A percentile compares a stretch with the other conserved stretches of the same genome.
Conservation (phyloP, 257 asterid genomes). For the Solanum chmielewskii region DNA sequence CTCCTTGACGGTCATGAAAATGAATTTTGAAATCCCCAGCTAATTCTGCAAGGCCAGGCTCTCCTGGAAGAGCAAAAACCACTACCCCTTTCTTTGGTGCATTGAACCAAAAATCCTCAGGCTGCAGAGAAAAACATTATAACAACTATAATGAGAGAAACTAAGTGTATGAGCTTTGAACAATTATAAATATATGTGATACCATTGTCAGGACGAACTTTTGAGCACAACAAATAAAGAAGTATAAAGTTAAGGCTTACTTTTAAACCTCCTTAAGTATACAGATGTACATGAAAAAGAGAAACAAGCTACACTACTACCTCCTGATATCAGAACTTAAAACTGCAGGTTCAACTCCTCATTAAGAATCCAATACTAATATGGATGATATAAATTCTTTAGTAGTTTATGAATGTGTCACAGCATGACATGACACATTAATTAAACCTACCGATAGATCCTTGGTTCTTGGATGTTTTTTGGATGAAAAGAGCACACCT, state of each 20-base stretch:
- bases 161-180: neutral
- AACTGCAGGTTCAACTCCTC: neutral
- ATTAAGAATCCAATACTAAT: neutral
- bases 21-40: slow-evolving; percentile 95
- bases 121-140: slow-evolving; percentile 36
- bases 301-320: neutral
- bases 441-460: slow-evolving; percentile 61
- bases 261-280: neutral
- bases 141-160: neutral
- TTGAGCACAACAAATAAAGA: neutral
- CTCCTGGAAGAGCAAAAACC: slow-evolving; percentile 99
- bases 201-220: neutral
- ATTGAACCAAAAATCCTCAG: slow-evolving; percentile 91
- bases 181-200: neutral
- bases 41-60: slow-evolving; percentile 85
- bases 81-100: slow-evolving; percentile 94
- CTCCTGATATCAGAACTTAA: neutral
- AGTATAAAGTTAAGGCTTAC: neutral
- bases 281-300: neutral
- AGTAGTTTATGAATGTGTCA: neutral
- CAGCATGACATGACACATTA: neutral
- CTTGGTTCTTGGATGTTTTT: slow-evolving; percentile 92
- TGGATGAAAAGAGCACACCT: slow-evolving; percentile 92
- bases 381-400: neutral
- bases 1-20: slow-evolving; percentile 97